Evolutionary conservation across 148 eudicot genomes (phyloP), one percentile per base, ranked within the genome.

Genomic region (Amaranthus palmeri): DNA sequence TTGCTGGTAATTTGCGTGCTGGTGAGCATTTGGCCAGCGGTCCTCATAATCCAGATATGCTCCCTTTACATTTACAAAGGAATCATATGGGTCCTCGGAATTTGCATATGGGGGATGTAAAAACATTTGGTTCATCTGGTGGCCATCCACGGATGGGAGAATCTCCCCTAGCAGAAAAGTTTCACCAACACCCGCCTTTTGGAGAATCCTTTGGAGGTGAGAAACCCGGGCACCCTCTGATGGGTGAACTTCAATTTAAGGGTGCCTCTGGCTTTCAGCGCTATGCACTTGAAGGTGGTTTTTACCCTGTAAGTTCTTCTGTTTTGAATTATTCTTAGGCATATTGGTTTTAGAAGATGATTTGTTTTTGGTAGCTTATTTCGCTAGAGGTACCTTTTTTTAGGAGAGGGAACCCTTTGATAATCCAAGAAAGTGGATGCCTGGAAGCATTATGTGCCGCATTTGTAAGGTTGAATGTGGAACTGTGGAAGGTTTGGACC

Each of bases 381-480:
- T 81, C 50, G 56, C 14, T 77, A 67, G 36, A 65, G 44, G 36
- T 51, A 65, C 63, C 36, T 25, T 65, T 70, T 62, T 54, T 51
- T 70, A 92, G 99, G 89, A 80, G 75, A 46, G 77, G 85, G 90
- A 88, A 71, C 78, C 91, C 12, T 86, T 91, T 81, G 97, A 88
- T 60, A 82, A 79, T 53, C 65, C 79, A 12, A 82, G 96, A 71
- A 91, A 82, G 81, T 85, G 89, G 72, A 86, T 82, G 70, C 76
- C 83, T 12, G 71, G 84, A 56, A 86, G 85, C 76, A 80, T 84
- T 45, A 88, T 93, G 99, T 96, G 99, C 70, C 88, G 96, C 60
- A 92, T 96, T 57, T 96, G 99, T 82, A 85, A 84, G 70, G 82
- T 96, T 72, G 96, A 96, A 67, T 96, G 99, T 88, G 95, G 90